A percentile compares a stretch with the other conserved stretches of the same genome.
Evolutionary conservation across 2,329 filamentous ascomycete species (phyloP).

Genomic region (Pseudogymnoascus sp.): DNA sequence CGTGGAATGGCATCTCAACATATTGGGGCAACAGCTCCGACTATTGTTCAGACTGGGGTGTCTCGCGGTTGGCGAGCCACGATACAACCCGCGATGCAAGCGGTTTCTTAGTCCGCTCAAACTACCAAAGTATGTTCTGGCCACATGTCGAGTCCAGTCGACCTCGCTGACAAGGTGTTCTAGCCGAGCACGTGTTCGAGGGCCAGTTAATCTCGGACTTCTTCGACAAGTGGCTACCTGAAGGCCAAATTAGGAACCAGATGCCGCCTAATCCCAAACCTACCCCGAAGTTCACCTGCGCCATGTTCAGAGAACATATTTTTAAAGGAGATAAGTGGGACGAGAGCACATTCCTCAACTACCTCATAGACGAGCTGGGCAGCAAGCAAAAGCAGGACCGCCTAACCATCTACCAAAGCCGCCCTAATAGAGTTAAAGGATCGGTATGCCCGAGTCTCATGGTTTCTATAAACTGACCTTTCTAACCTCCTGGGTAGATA

Average conservation of each 20-base stretch:
- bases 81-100: too few species aligned
- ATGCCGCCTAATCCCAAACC: too few species aligned
- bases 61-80: too few species aligned
- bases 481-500: not conserved
- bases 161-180: not conserved
- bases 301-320: too few species aligned
- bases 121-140: not conserved
- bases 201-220: not conserved
- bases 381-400: not conserved
- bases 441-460: not conserved
- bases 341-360: not conserved
- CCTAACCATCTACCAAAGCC: not conserved
- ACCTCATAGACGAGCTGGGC: not conserved
- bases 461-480: not conserved
- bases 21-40: too few species aligned
- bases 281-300: too few species aligned
- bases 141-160: not conserved
- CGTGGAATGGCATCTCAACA: too few species aligned
- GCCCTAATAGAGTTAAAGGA: not conserved
- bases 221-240: not conserved
- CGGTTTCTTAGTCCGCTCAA: too few species aligned
- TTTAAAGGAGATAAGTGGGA: too few species aligned
- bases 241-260: too few species aligned
- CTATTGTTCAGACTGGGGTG: not conserved
- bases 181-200: not conserved